Base-by-base conservation (phyloP, 2,329 filamentous ascomycete species). In the Fusarium camptoceras region DNA sequence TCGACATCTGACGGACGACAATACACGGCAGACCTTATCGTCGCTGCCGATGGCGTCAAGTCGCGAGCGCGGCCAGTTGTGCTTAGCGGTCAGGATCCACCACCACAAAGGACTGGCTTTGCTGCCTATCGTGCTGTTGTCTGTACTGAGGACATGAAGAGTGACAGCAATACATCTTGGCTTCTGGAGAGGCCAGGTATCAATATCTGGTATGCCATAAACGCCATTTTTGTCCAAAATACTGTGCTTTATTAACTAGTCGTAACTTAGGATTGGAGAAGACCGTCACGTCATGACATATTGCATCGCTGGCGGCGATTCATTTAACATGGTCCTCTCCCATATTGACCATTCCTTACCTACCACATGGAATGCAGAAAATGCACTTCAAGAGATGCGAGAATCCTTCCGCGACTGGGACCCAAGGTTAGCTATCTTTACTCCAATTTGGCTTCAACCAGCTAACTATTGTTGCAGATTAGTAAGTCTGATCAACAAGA, bases 211-310 rank as follows among this genome's bases (percentile, higher is more conserved):
- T 61, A 43, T 2, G 56, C 15, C 3, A 1, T 12, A 1, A 7
- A 37, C 34, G n/a, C n/a, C 18, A 37, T n/a, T 5, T 2, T 18
- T 37, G 9, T 2, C 18, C 34, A 10, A 37, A 4, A n/a, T n/a
- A n/a, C 18, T 9, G 18, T 1, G n/a, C 6, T 6, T 12, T 10
- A 37, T 37, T 37, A n/a, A 37, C 34, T n/a, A 18, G 34, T 37
- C 1, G 6, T 8, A 7, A n/a, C 34, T 37, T 1, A 61, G 59
- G 59, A 61, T 54, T 4, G 59, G 59, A 11, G 39, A 62, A 11
- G 59, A 46, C 12, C 56, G 59, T 0, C 59, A 62, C 1, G 59
- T 62, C 3, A 62, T 62, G 59, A 62, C 59, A 1, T 62, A 62
- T 7, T 54, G 18, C 1, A 62, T 62, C 2, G 59, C 59, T 0